Evolutionary conservation across 441 rosid species (phyloP), one percentile per base, ranked within the genome.

Genomic region (Aquilaria agallochum): DNA sequence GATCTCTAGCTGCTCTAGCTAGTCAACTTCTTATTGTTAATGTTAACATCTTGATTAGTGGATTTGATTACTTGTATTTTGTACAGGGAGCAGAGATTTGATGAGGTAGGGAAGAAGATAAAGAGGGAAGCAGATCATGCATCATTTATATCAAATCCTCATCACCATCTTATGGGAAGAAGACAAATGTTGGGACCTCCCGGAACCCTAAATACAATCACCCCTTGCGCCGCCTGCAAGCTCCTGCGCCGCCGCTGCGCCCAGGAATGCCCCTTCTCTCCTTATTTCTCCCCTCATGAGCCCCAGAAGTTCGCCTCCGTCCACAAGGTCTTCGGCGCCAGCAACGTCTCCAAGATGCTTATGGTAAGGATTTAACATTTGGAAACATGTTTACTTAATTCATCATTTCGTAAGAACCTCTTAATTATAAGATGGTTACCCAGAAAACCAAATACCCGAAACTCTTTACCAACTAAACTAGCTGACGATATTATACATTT

Each of bases 81-180:
- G 5, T 56, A 5, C 62, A 90, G 97, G 83, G 98, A 88, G 85
- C 42, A 36, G 42, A 86, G 84, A 82, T 82, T 80, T 76, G 92
- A 88, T 68, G 98, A 89, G 79, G 76, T 84, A 88, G 92, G 83
- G 13, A 90, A 92, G 78, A 88, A 83, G 84, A 80, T 85, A 69
- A 88, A 86, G 76, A 79, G 98, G 68, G 98, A 92, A 83, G 66
- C 79, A 74, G 92, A 87, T 87, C 89, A 33, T 47, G 49, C 68
- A 15, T 44, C 79, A 60, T 36, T 8, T 4, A 36, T 36, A 36
- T 36, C 42, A 36, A 36, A 36, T 6, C 40, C 40, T 34, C 40
- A 34, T 34, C 67, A 78, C 68, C 55, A 72, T 66, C 70, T 64
- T 12, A 77, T 83, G 81, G 86, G 92, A 82, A 79, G 90, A 77